Percentiles rank a stretch among this genome's conserved stretches.
Evolutionary conservation across 805 yeast species (phyloP).

Genomic region (Debaryomyces prosopidis): DNA sequence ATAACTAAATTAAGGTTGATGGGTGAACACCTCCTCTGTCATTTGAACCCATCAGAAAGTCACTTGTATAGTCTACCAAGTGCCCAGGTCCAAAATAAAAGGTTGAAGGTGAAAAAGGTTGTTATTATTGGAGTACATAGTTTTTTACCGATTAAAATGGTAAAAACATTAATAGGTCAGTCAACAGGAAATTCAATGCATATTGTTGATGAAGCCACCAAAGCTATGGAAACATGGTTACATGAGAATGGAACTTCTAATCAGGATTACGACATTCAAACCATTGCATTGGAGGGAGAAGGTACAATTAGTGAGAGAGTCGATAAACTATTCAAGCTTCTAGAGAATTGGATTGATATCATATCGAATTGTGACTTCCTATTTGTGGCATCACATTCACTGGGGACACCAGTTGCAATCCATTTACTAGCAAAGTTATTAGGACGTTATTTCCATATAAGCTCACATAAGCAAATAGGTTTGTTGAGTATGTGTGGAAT

Average conservation of each 20-base stretch:
- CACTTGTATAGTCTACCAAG: constrained; percentile 24
- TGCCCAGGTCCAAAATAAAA: constrained; percentile 9
- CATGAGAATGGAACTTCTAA: constrained; percentile 7
- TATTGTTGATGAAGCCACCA: constrained; percentile 28
- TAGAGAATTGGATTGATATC: constrained; percentile 33
- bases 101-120: constrained; percentile 16
- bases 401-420: constrained; percentile 34
- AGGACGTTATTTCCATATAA: constrained; percentile 4
- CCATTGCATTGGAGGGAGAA: constrained; percentile 43
- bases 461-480: constrained; percentile 23
- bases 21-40: constrained; percentile 22
- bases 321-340: constrained; percentile 20
- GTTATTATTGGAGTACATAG: constrained; percentile 40
- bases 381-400: constrained; percentile 33
- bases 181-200: constrained; percentile 35
- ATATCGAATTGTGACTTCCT: constrained; percentile 32
- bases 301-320: constrained; percentile 34
- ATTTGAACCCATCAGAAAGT: constrained; percentile 19
- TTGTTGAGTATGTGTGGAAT: constrained; percentile 39
- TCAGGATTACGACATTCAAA: constrained; percentile 23
- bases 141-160: constrained; percentile 41
- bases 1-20: constrained; percentile 22
- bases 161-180: constrained; percentile 35
- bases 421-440: constrained; percentile 25
- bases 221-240: constrained; percentile 31